These are phyloP conservation scores for Hibiscus syriacus DNA, from an alignment of 345 rosid genomes.

Conservation along the genomic window DNA sequence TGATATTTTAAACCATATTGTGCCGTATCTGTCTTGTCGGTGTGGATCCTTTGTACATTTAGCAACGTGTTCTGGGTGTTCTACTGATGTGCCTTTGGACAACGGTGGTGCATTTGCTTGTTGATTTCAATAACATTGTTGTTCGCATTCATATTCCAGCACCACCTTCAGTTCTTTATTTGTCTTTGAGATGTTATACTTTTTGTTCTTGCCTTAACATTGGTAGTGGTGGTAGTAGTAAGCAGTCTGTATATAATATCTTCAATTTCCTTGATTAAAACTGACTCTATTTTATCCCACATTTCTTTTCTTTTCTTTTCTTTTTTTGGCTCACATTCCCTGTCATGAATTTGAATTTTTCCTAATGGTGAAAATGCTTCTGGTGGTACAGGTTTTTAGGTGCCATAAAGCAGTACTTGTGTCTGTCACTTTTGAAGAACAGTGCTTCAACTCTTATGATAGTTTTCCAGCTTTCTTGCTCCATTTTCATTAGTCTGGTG, in stretches of 20 bases:
- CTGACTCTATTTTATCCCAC: not conserved
- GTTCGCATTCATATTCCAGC: not conserved
- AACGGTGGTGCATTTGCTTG: not conserved
- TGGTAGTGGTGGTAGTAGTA: too few species aligned
- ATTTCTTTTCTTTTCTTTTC: too few species aligned
- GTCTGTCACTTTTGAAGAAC: constrained; percentile 91
- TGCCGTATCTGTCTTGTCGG: constrained; percentile 1
- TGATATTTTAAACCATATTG: not conserved
- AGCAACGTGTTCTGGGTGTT: not conserved
- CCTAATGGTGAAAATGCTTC: constrained; percentile 30
- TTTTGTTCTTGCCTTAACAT: not conserved
- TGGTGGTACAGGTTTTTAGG: constrained; percentile 76
- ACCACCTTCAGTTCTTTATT: not conserved
- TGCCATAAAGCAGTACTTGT: constrained; percentile 96
- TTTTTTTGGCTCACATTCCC: not conserved
- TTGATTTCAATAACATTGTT: not conserved
- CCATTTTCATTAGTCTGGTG: constrained; percentile 94
- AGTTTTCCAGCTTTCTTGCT: constrained; percentile 99
- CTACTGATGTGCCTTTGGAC: not conserved
- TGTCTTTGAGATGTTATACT: not conserved
- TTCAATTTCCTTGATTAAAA: not conserved
- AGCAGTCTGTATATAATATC: too few species aligned
- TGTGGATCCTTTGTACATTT: not conserved
- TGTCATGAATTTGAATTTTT: not conserved
- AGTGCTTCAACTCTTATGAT: constrained; percentile 94